A percentile compares a stretch with the other conserved stretches of the same genome.
phyloP scores from a whole-genome alignment of 2,329 filamentous ascomycete species.

The Fusarium tanahbumbuense region DNA sequence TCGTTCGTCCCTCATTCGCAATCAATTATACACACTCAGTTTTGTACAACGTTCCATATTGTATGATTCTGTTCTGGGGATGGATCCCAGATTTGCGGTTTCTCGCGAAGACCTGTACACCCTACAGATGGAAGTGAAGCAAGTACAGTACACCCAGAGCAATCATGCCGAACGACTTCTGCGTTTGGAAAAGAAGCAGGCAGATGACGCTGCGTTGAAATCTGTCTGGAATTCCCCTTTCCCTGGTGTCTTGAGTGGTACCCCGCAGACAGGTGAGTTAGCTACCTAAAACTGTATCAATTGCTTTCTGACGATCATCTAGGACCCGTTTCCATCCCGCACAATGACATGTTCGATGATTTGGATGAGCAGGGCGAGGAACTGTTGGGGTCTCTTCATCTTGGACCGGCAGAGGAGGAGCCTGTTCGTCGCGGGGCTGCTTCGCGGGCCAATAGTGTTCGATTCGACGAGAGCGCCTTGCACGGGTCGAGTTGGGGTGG shows the following conservation, averaged over 20 bases:
- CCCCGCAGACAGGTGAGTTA: constrained; percentile 83
- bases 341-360: constrained; percentile 87
- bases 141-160: constrained; percentile 72
- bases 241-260: constrained; percentile 83
- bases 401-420: constrained; percentile 85
- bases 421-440: constrained; percentile 85
- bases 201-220: constrained; percentile 76
- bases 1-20: neutral
- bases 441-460: constrained; percentile 94
- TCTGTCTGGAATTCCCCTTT: constrained; percentile 96
- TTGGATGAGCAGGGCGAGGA: constrained; percentile 89
- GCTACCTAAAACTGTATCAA: neutral
- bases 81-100: constrained; percentile 72
- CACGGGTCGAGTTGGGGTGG: constrained; percentile 85
- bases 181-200: constrained; percentile 73
- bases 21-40: constrained; percentile 1
- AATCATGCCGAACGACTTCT: constrained; percentile 71
- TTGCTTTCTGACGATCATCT: constrained; percentile 35
- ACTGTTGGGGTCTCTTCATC: constrained; percentile 81
- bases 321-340: constrained; percentile 84
- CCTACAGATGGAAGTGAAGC: constrained; percentile 77
- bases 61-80: constrained; percentile 54
- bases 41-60: neutral
- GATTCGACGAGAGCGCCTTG: constrained; percentile 95
- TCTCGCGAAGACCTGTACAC: constrained; percentile 73